A percentile compares a stretch with the other conserved stretches of the same genome.
phyloP scores from a whole-genome alignment of 2,329 filamentous ascomycete species.

The Aspergillus quadrilineatus region DNA sequence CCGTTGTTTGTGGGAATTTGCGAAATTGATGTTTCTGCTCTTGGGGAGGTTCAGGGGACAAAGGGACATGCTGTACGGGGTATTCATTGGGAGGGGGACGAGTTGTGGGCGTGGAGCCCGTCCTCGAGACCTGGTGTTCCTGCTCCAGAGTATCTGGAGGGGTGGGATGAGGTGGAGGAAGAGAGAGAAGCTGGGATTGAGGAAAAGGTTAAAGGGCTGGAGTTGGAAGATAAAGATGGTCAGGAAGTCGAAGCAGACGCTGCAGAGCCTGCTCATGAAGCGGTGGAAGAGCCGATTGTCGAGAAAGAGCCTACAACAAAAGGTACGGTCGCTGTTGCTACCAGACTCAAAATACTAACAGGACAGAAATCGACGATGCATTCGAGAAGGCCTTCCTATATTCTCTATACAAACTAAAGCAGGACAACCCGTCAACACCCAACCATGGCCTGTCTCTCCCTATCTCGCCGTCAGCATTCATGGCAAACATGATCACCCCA shows the following conservation, averaged over 20 bases:
- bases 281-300: constrained; percentile 30
- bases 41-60: constrained; percentile 57
- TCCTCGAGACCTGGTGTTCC: constrained; percentile 53
- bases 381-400: constrained; percentile 66
- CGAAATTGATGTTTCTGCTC: constrained; percentile 59
- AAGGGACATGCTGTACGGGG: constrained; percentile 66
- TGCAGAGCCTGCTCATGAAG: constrained; percentile 24
- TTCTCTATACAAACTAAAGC: constrained; percentile 60
- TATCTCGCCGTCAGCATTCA: constrained; percentile 62
- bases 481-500: constrained; percentile 64
- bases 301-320: constrained; percentile 57
- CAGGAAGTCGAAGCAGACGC: constrained; percentile 12
- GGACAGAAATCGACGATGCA: constrained; percentile 64
- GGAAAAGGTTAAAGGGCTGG: constrained; percentile 44
- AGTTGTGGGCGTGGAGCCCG: constrained; percentile 65
- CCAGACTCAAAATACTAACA: constrained; percentile 12
- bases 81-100: constrained; percentile 67
- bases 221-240: constrained; percentile 32
- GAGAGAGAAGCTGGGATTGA: constrained; percentile 42
- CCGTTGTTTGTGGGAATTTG: constrained; percentile 65
- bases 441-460: constrained; percentile 61
- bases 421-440: constrained; percentile 51
- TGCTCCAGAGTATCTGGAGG: constrained; percentile 55
- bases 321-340: constrained; percentile 39
- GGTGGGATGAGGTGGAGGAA: constrained; percentile 45